Evolutionary conservation across 192 early-diverging fungal genomes (phyloP).

Genomic region (Coemansia sp.): DNA sequence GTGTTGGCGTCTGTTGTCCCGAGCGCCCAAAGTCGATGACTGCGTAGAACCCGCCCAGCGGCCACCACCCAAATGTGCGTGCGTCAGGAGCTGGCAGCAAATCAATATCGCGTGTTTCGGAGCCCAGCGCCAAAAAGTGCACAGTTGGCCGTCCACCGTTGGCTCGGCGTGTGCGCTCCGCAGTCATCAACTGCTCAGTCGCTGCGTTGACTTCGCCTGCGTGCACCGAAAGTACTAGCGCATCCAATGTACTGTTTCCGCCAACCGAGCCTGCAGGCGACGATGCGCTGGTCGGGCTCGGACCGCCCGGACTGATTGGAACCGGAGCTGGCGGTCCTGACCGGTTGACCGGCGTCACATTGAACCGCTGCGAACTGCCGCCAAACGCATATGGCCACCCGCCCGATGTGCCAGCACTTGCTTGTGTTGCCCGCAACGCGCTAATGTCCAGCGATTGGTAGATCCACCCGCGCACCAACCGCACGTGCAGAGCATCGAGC

Average conservation of each 20-base stretch:
- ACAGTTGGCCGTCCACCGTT: not conserved
- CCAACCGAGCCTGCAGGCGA: not conserved
- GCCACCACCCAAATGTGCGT: conserved; percentile 42
- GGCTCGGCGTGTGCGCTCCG: conserved; percentile 21
- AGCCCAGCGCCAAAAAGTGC: conserved; percentile 31
- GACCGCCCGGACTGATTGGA: conserved; percentile 1
- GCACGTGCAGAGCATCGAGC: conserved; percentile 31
- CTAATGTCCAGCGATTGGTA: conserved; percentile 28
- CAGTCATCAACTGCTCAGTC: conserved; percentile 43
- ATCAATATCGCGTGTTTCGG: conserved; percentile 32
- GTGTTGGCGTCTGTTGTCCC: not conserved
- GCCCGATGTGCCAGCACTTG: not conserved
- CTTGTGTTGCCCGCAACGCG: conserved; percentile 12
- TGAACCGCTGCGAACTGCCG: conserved; percentile 12
- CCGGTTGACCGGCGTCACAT: conserved; percentile 20
- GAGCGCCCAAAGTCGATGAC: conserved; percentile 23
- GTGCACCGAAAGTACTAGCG: conserved; percentile 45
- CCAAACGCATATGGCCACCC: conserved; percentile 13
- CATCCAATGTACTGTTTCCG: conserved; percentile 31
- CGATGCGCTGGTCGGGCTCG: not conserved
- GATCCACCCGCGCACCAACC: conserved; percentile 46
- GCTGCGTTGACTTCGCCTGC: conserved; percentile 38
- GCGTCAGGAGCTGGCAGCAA: conserved; percentile 16
- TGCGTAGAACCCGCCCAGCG: conserved; percentile 39
- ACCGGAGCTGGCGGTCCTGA: conserved; percentile 2